phyloP scores from a whole-genome alignment of 2,329 filamentous ascomycete genomes.

The Botryotinia convoluta region DNA sequence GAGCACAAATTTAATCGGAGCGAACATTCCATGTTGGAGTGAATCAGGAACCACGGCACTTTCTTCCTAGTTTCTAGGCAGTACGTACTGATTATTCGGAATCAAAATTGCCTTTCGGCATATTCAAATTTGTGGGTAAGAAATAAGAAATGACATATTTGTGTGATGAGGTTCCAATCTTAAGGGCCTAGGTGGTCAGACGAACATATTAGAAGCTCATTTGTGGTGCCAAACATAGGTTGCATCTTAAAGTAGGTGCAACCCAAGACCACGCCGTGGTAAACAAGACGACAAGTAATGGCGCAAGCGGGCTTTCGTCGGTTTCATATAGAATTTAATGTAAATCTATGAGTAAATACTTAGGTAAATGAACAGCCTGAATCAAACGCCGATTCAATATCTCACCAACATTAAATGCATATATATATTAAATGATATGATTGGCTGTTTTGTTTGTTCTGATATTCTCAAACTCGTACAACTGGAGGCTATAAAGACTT shows the following conservation, averaged over 20 bases:
- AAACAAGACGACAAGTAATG: background rate
- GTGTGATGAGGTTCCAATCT: background rate
- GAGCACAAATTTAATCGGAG: background rate
- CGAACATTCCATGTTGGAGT: background rate
- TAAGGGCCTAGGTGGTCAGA: conserved; percentile 15
- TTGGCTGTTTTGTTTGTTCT: background rate
- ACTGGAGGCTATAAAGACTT: background rate
- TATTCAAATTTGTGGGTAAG: background rate
- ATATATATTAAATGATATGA: background rate
- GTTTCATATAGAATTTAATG: conserved; percentile 12
- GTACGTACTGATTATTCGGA: background rate
- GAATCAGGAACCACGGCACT: conserved; percentile 2
- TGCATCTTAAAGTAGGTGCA: background rate
- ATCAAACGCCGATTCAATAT: background rate
- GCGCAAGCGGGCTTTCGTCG: conserved; percentile 13
- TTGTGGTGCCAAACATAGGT: conserved; percentile 3
- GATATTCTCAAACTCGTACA: conserved; percentile 3
- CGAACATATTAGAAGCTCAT: conserved; percentile 10
- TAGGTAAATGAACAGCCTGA: background rate
- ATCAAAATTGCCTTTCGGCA: background rate
- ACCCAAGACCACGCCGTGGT: background rate
- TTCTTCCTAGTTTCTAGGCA: background rate
- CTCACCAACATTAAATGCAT: background rate
- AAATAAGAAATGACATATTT: background rate
- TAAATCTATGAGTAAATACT: background rate